Evolutionary conservation across 306 rosid species (phyloP), one percentile per base, ranked within the genome.

Genomic region (Mimosa bimucronata): DNA sequence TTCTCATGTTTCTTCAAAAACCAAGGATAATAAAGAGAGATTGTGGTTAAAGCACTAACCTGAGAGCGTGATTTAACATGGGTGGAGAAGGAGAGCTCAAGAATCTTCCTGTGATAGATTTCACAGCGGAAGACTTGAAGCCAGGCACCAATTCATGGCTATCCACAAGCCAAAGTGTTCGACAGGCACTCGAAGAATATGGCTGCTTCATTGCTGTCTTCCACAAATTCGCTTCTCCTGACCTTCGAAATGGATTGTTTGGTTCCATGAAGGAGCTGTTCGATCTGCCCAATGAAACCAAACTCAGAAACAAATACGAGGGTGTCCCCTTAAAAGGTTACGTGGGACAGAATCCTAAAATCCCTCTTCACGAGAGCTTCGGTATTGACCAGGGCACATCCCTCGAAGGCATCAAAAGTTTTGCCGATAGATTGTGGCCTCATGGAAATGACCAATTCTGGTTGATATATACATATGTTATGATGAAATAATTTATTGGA

Each of bases 161-260:
- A 15, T 57, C 66, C 13, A 26, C 83, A 1, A 48, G 93, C 84
- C 57, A 38, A 25, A 75, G 77, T 2, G 81, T 93, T 57, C 57
- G 83, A 6, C 2, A 71, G 34, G 91, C 90, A 2, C 53, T 93
- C 0, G 98, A 91, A 85, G 86, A 93, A 66, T 52, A 77, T 41
- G 97, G 98, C 14, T 88, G 88, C 50, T 88, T 93, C 40, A 77
- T 85, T 34, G 87, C 72, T 60, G 28, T 73, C 62, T 91, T 76
- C 50, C 73, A 87, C 14, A 77, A 85, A 82, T 58, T 58, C 3
- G 86, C 74, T 78, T 79, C 87, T 6, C 12, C 23, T 8, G 85
- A 86, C 23, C 85, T 91, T 80, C 86, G 78, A 74, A 79, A 85
- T n/a, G 86, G 90, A 0, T 44, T 90, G 0, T 88, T 87, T 26